Evolutionary conservation across 116 monocot species (phyloP).

Genomic region (Cymodocea nodosa): DNA sequence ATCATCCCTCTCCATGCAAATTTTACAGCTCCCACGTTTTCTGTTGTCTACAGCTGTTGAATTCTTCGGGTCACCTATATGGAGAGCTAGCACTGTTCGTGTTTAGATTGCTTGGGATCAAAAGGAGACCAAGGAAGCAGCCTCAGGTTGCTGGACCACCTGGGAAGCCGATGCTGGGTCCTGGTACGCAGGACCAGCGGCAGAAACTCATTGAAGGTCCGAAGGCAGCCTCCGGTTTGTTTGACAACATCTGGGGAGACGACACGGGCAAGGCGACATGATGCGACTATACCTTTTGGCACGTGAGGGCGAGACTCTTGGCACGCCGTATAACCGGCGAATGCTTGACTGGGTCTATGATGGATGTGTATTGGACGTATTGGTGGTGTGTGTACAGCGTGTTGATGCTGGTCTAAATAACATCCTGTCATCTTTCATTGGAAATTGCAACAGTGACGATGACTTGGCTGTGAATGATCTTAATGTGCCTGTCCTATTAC

Average conservation of each 20-base stretch:
- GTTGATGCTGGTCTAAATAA: no score
- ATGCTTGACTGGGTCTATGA: no score
- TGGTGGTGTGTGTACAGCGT: no score
- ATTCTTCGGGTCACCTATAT: slow-evolving; percentile 81
- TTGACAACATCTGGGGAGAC: slow-evolving; percentile 67
- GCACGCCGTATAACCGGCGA: not conserved
- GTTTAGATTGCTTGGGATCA: slow-evolving; percentile 61
- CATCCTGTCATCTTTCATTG: no score
- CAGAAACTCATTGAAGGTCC: slow-evolving; percentile 32
- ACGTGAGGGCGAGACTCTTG: not conserved
- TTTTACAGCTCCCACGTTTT: not conserved
- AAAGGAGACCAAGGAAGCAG: slow-evolving; percentile 32
- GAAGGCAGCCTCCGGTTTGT: slow-evolving; percentile 32
- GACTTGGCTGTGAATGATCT: no score
- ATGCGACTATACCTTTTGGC: not conserved
- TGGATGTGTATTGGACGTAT: no score
- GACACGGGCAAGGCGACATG: not conserved
- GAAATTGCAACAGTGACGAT: no score
- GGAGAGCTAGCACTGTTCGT: slow-evolving; percentile 96
- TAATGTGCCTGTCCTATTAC: no score
- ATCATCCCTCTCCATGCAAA: not conserved
- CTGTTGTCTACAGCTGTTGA: slow-evolving; percentile 54
- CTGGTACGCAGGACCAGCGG: slow-evolving; percentile 14
- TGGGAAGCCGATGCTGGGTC: slow-evolving; percentile 13
- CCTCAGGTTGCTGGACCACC: slow-evolving; percentile 7